A percentile compares a stretch with the other conserved stretches of the same genome.
Evolutionary conservation across 176 grass and related monocot species (phyloP).

Genomic region (Avena atlantica): DNA sequence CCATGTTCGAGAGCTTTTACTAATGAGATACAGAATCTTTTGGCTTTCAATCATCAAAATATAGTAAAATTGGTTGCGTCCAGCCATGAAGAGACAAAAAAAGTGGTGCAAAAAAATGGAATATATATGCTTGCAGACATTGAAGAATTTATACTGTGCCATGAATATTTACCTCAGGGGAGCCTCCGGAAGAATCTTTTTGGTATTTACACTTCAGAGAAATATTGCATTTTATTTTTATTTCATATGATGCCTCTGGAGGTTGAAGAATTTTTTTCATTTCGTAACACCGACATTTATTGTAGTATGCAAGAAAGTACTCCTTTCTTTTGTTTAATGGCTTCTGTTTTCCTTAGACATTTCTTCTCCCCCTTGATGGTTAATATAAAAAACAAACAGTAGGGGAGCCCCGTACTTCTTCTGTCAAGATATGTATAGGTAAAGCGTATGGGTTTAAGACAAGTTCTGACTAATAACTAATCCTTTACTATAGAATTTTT

Average conservation of each 20-base stretch:
- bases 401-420: too few species aligned
- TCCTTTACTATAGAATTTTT: too few species aligned
- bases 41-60: conserved; percentile 4
- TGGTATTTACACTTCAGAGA: neutral
- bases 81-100: conserved; percentile 8
- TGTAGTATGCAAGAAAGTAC: too few species aligned
- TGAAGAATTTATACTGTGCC: conserved; percentile 1
- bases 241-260: neutral
- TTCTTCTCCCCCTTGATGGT: too few species aligned
- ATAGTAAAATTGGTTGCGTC: conserved; percentile 22
- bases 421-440: too few species aligned
- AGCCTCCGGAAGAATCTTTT: conserved; percentile 30
- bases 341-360: too few species aligned
- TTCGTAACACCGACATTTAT: neutral
- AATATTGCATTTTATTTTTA: neutral
- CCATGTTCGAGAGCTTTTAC: neutral
- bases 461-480: too few species aligned
- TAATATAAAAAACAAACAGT: too few species aligned
- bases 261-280: neutral
- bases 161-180: conserved; percentile 29
- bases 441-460: too few species aligned
- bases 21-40: conserved; percentile 30
- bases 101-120: conserved; percentile 24
- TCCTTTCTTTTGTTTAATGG: too few species aligned
- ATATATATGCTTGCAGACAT: conserved; percentile 36